Percentiles rank a stretch among this genome's conserved stretches.
These are phyloP conservation scores for Populus davidiana DNA, from an alignment of 345 rosid genomes.

Conservation along the genomic window DNA sequence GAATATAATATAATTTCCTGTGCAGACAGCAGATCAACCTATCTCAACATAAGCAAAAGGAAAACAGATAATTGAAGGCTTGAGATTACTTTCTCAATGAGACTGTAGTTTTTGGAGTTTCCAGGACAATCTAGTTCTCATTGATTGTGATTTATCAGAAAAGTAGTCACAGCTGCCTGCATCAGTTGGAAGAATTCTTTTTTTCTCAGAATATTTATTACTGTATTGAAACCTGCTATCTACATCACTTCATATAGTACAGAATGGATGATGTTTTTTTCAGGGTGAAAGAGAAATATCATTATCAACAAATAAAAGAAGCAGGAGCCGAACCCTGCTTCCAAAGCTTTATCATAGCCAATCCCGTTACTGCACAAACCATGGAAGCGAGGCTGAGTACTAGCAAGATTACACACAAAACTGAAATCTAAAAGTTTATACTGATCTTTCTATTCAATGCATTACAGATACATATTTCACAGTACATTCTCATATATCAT, in stretches of 20 bases:
- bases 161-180: neutral
- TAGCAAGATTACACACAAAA: too few relatives aligned
- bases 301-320: too few relatives aligned
- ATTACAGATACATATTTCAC: neutral
- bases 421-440: too few relatives aligned
- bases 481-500: neutral
- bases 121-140: neutral
- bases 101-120: neutral
- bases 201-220: neutral
- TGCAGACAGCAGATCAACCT: slow-evolving; percentile 45
- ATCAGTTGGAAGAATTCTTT: neutral
- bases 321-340: too few relatives aligned
- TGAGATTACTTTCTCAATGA: neutral
- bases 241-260: too few relatives aligned
- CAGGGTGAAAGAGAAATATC: neutral
- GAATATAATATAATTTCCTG: neutral
- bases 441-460: neutral
- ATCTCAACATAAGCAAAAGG: slow-evolving; percentile 12
- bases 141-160: neutral
- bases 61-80: neutral
- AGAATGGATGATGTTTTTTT: too few relatives aligned
- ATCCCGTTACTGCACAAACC: too few relatives aligned
- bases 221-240: too few relatives aligned
- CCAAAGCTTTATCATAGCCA: too few relatives aligned
- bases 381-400: too few relatives aligned